A percentile compares a stretch with the other conserved stretches of the same genome.
Conservation (phyloP, 441 rosid species). For the Aquilaria agallochum region DNA sequence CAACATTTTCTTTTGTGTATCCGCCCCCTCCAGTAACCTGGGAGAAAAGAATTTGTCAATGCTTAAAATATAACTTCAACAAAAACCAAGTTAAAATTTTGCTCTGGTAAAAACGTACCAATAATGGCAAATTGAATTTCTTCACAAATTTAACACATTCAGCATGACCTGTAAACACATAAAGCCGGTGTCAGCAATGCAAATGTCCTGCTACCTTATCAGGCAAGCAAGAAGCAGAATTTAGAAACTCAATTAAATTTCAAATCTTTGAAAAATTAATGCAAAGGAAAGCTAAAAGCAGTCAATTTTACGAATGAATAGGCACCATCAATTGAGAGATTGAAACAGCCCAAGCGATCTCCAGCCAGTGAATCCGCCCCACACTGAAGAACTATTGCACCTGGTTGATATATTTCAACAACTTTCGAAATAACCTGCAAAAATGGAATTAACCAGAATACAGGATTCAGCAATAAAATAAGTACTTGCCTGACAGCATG, state of each 20-base stretch:
- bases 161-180: conserved; percentile 70
- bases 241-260: too few relatives aligned
- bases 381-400: conserved; percentile 94
- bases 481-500: conserved; percentile 5
- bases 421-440: conserved; percentile 82
- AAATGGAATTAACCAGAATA: conserved; percentile 13
- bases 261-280: too few relatives aligned
- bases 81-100: conserved; percentile 4
- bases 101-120: conserved; percentile 50
- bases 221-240: conserved; percentile 6
- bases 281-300: conserved; percentile 2
- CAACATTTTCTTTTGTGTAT: conserved; percentile 96
- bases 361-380: conserved; percentile 99
- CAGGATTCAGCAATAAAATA: conserved; percentile 7
- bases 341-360: conserved; percentile 98
- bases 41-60: conserved; percentile 8
- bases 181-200: conserved; percentile 1
- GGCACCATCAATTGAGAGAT: conserved; percentile 97
- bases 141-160: conserved; percentile 96
- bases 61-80: background rate
- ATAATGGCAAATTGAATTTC: conserved; percentile 84
- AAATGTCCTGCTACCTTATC: conserved; percentile 4
- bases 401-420: conserved; percentile 90
- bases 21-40: conserved; percentile 99
- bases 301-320: conserved; percentile 41